These are phyloP conservation scores for Xylariaceae sp. DNA, from an alignment of 2,329 filamentous ascomycete genomes.

Conservation along the genomic window DNA sequence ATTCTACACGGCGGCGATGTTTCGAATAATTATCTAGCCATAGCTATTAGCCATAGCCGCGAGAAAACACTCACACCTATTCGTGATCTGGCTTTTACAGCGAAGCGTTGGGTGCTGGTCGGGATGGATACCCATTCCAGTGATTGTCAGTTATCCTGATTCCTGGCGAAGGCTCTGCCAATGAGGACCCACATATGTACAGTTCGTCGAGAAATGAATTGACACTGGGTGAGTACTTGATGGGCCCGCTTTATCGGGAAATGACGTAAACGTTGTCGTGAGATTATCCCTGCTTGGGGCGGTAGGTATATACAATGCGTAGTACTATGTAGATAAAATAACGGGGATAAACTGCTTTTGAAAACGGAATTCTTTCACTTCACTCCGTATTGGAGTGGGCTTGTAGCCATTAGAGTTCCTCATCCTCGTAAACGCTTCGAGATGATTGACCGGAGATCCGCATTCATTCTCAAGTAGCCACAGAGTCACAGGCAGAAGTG, in stretches of 20 bases:
- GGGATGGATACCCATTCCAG: background rate
- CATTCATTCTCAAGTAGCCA: background rate
- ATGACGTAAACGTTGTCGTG: conserved; percentile 30
- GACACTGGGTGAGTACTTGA: conserved; percentile 25
- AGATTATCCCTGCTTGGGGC: conserved; percentile 12
- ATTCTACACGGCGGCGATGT: too few relatives aligned
- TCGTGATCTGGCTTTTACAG: background rate
- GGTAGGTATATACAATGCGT: background rate
- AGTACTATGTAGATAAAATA: background rate
- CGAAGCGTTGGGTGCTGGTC: background rate
- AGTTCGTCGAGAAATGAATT: background rate
- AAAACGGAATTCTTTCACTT: background rate
- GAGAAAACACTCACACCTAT: background rate
- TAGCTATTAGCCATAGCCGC: background rate
- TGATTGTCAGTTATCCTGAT: background rate
- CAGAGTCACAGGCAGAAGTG: background rate
- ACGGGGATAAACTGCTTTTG: too few relatives aligned
- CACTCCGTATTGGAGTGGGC: background rate
- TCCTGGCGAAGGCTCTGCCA: too few relatives aligned
- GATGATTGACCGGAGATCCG: background rate
- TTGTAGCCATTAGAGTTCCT: background rate
- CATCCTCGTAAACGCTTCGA: background rate
- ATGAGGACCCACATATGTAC: background rate
- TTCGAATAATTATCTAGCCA: too few relatives aligned
- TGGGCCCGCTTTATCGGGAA: conserved; percentile 16